Evolutionary conservation across 1,284 basidiomycete genomes (phyloP).

Genomic region (Cystobasidium pallidum): DNA sequence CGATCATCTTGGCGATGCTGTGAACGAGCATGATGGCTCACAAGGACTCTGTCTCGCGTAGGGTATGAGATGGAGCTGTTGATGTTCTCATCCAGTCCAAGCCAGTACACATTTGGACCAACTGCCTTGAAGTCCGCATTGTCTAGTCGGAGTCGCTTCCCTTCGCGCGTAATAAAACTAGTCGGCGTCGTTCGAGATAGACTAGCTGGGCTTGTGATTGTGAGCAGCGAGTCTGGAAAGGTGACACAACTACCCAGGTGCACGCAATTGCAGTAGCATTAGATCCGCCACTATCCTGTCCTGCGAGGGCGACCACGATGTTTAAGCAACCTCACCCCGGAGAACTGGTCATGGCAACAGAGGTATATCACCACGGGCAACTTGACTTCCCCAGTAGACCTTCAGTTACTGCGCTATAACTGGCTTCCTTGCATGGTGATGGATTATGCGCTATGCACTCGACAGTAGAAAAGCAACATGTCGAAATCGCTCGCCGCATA

Average conservation of each 20-base stretch:
- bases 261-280: too few species aligned
- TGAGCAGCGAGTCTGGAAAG: conserved; percentile 16
- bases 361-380: neutral
- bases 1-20: conserved; percentile 5
- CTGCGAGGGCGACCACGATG: neutral
- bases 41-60: conserved; percentile 52
- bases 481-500: neutral
- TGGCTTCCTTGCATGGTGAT: neutral
- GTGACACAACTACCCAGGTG: conserved; percentile 12
- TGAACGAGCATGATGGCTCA: neutral
- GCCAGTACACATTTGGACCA: conserved; percentile 54
- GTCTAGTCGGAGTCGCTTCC: conserved; percentile 47
- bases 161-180: conserved; percentile 48
- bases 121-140: conserved; percentile 49
- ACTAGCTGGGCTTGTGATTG: conserved; percentile 42
- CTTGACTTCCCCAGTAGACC: neutral
- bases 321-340: neutral
- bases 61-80: conserved; percentile 55
- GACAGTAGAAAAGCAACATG: neutral
- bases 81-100: conserved; percentile 53
- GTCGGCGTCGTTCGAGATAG: conserved; percentile 25
- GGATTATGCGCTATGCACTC: neutral
- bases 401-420: neutral
- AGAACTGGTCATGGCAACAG: neutral
- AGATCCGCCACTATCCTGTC: neutral